Percentiles rank a stretch among this genome's conserved stretches.
These are phyloP conservation scores for Phialocephala subalpina DNA, from an alignment of 2,329 filamentous ascomycete species.

Conservation along the genomic window DNA sequence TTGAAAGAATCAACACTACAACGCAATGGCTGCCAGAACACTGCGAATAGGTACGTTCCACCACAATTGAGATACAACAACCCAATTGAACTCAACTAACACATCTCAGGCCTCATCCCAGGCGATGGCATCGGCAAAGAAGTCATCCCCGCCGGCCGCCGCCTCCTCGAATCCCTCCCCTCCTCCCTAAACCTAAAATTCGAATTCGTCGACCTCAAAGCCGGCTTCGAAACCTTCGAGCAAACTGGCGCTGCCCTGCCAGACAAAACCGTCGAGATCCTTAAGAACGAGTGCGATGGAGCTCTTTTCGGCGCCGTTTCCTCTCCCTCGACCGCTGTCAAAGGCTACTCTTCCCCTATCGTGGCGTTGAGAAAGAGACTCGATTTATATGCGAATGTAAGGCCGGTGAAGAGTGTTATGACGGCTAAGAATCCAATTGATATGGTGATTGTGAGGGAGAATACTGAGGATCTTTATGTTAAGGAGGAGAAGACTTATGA, in stretches of 20 bases:
- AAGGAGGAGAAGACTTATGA: conserved; percentile 91
- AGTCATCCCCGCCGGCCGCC: conserved; percentile 93
- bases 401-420: conserved; percentile 86
- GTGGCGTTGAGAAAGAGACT: conserved; percentile 96
- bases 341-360: conserved; percentile 89
- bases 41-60: conserved; percentile 71
- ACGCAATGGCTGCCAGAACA: conserved; percentile 67
- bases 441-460: conserved; percentile 97
- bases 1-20: conserved; percentile 16
- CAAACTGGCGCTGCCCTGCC: conserved; percentile 87
- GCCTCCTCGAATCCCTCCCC: conserved; percentile 91
- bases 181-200: conserved; percentile 92
- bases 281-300: conserved; percentile 92
- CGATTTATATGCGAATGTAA: conserved; percentile 96
- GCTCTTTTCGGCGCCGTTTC: conserved; percentile 96
- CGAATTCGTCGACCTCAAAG: conserved; percentile 91
- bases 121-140: conserved; percentile 98
- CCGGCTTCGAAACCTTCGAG: conserved; percentile 94
- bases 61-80: conserved; percentile 21
- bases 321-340: conserved; percentile 88
- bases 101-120: conserved; percentile 81
- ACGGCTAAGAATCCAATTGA: conserved; percentile 72
- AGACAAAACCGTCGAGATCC: conserved; percentile 87
- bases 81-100: conserved; percentile 19
- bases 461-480: conserved; percentile 93